Evolutionary conservation across 2,329 filamentous ascomycete species (phyloP), one percentile per base, ranked within the genome.

Genomic region (Ceratocystis alfenasii): DNA sequence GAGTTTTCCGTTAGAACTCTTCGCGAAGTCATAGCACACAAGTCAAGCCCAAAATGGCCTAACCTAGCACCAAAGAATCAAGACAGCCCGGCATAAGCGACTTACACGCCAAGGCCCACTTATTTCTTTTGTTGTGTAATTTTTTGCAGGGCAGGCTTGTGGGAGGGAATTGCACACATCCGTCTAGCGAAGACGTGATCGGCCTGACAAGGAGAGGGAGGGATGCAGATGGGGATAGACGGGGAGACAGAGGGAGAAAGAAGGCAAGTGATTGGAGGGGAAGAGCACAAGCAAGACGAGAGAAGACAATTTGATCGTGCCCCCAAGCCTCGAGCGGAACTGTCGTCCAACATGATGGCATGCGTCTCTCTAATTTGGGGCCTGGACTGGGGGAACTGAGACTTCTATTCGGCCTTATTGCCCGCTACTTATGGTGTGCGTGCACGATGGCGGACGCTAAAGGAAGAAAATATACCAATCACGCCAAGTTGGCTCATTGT

Each of bases 51-150:
- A 15, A 41, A 41, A 41, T 41, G 36, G 36, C 3, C 12, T 59
- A 59, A 36, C 33, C 20, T 59, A 12, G 17, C 28, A 33, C 55
- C 55, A 8, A 36, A 59, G 20, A 59, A 20, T 15, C 8, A 22
- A 8, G 7, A 59, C 55, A 36, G 25, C 22, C 55, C 55, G 55
- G 55, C 55, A 59, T 59, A 36, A n/a, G 55, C 55, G 55, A 59
- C 55, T 59, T 59, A 59, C 20, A 48, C n/a, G n/a, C 17, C 62
- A 50, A 15, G 61, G 3, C 44, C 61, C 59, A 62, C 22, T 46
- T n/a, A 63, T 33, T 28, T 12, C 25, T 30, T 44, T 20, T 41
- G 12, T 48, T 7, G 41, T 5, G 12, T n/a, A n/a, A 53, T 28
- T 57, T 33, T 57, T 33, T 25, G 12, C 25, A 15, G 53, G 53